Evolutionary conservation across 192 early-diverging fungal species (phyloP), one percentile per base, ranked within the genome.

Genomic region (Chytriomyces sp.): DNA sequence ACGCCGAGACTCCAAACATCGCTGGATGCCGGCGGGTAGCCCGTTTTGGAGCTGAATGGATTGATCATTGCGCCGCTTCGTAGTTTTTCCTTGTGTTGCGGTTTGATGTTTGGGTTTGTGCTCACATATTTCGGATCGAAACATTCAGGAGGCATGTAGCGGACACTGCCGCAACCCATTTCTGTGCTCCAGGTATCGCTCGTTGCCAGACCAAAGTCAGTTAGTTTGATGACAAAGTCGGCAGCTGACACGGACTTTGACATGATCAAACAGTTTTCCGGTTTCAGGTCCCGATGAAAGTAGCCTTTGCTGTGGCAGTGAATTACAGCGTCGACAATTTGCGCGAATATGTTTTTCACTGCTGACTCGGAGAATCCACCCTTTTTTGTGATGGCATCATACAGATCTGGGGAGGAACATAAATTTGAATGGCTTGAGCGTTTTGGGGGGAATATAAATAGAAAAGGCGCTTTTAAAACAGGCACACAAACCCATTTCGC

Each of bases 151-250:
- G 94, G 92, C 87, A 98, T 93, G 82, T 97, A 97, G 69, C 94
- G 91, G 28, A 94, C 90, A 60, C 90, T 91, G 2, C 97, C 97
- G 80, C 94, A 94, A 13, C 96, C 95, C 66, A 94, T 92, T 72
- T 97, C 97, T 45, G 83, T 83, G 18, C 92, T 94, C 82, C 84
- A 87, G 2, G 78, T 78, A 57, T 94, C 87, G 67, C 86, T 85
- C 24, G 97, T 97, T 16, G 94, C 93, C n/a, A 98, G 89, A 6
- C 96, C 96, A 91, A 98, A 98, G 85, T 98, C 96, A 11, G 95
- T 92, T 35, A 98, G 86, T 85, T 96, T 96, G 49, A 83, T 70
- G 18, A 45, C 89, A 81, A 26, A 84, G 74, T 75, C 64, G 23
- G 18, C 47, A 7, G 71, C 50, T 53, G 65, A 23, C 11, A 23